These are phyloP conservation scores for Globisporangium paroecandrum DNA, from an alignment of 352 stramenopile genomes.

Conservation along the genomic window DNA sequence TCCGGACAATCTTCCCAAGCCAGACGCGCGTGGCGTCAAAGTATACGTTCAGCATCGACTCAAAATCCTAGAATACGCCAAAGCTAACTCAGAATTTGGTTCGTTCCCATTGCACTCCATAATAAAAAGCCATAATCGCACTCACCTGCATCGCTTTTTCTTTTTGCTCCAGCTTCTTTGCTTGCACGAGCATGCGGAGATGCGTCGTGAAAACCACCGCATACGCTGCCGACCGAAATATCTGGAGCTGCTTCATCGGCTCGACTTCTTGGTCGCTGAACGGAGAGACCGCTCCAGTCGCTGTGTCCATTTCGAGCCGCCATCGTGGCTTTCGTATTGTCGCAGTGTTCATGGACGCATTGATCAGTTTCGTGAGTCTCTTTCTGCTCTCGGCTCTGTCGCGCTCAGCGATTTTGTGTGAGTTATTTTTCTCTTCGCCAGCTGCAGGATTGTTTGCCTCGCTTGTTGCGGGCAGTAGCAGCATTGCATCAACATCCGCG, in stretches of 20 bases:
- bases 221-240: constrained; percentile 39
- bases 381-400: constrained; percentile 43
- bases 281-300: constrained; percentile 24
- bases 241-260: constrained; percentile 28
- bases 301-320: constrained; percentile 39
- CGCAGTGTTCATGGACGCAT: constrained; percentile 22
- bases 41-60: constrained; percentile 61
- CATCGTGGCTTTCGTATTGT: constrained; percentile 42
- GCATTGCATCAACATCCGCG: constrained; percentile 3
- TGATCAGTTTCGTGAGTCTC: constrained; percentile 38
- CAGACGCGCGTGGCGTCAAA: constrained; percentile 63
- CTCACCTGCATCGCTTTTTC: constrained; percentile 28
- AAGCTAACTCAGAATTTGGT: constrained; percentile 1
- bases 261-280: constrained; percentile 25
- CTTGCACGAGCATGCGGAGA: constrained; percentile 29
- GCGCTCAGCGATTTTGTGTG: constrained; percentile 23
- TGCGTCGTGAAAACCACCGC: constrained; percentile 27
- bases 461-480: neutral
- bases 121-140: neutral
- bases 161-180: constrained; percentile 39
- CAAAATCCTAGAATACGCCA: constrained; percentile 36
- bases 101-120: neutral
- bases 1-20: too few species aligned
- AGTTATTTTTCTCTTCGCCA: neutral
- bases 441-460: neutral